Evolutionary conservation across 2,329 filamentous ascomycete genomes (phyloP).

Genomic region (Colletotrichum sp.): DNA sequence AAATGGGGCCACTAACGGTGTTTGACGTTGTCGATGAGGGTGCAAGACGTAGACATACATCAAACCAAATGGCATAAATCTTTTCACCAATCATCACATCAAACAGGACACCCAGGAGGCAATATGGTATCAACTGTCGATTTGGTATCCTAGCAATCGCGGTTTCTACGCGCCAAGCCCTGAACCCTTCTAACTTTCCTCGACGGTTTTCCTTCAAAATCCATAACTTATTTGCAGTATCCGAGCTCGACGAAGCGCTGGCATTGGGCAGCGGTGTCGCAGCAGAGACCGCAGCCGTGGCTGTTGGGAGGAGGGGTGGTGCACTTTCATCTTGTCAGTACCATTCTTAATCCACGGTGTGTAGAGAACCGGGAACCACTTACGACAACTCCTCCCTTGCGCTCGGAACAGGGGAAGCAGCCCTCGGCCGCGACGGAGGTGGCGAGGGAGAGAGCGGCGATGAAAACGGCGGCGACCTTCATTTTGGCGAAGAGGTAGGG

Average conservation of each 20-base stretch:
- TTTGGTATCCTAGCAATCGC: neutral
- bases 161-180: neutral
- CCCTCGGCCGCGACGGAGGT: neutral
- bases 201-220: neutral
- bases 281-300: neutral
- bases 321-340: neutral
- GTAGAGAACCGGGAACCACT: neutral
- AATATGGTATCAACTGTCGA: neutral
- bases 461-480: neutral
- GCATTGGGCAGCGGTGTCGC: neutral
- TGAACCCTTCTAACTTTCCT: accelerated
- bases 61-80: neutral
- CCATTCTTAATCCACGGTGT: neutral
- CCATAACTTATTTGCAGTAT: neutral
- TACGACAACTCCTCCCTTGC: neutral
- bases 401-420: neutral
- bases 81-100: neutral
- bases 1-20: neutral
- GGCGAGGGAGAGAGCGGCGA: neutral
- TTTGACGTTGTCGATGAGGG: neutral
- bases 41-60: neutral
- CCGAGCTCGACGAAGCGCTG: neutral
- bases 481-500: neutral
- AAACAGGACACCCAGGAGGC: neutral
- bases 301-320: neutral